Percentiles rank a stretch among this genome's conserved stretches.
Evolutionary conservation across 1,284 basidiomycete species (phyloP).

Genomic region (Mixia osmundae): DNA sequence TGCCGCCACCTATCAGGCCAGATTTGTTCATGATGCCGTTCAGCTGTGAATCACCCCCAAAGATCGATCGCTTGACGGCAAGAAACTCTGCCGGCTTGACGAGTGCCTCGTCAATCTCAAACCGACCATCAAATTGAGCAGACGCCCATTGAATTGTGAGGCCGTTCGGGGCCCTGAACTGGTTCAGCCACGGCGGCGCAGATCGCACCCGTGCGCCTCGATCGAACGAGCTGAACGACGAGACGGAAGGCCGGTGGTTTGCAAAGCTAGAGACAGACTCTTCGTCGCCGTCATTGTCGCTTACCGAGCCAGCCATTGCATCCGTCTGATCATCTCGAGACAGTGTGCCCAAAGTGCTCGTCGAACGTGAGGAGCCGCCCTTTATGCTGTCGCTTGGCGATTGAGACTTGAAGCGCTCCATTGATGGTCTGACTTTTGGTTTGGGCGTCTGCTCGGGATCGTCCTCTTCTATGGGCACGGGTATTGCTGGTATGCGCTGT

Average conservation of each 20-base stretch:
- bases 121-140: conserved; percentile 49
- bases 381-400: too few relatives aligned
- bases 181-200: background rate
- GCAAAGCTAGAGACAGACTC: conserved; percentile 1
- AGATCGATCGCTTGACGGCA: conserved; percentile 20
- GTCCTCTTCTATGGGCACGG: too few relatives aligned
- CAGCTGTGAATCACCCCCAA: conserved; percentile 11
- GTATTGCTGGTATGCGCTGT: too few relatives aligned
- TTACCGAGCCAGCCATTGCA: too few relatives aligned
- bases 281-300: conserved; percentile 1
- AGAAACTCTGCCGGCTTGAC: conserved; percentile 25
- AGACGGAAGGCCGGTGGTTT: too few relatives aligned
- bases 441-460: too few relatives aligned
- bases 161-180: background rate
- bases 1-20: background rate
- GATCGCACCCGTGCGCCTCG: background rate
- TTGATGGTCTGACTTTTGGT: too few relatives aligned
- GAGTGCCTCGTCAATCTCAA: conserved; percentile 28
- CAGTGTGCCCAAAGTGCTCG: too few relatives aligned
- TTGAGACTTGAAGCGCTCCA: too few relatives aligned
- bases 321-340: too few relatives aligned
- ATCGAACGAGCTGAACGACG: conserved; percentile 1
- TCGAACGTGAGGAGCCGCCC: too few relatives aligned
- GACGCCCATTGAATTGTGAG: conserved; percentile 57
- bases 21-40: background rate